phyloP scores from a whole-genome alignment of 768 basidiomycete species.

The Termitomyces sp. region DNA sequence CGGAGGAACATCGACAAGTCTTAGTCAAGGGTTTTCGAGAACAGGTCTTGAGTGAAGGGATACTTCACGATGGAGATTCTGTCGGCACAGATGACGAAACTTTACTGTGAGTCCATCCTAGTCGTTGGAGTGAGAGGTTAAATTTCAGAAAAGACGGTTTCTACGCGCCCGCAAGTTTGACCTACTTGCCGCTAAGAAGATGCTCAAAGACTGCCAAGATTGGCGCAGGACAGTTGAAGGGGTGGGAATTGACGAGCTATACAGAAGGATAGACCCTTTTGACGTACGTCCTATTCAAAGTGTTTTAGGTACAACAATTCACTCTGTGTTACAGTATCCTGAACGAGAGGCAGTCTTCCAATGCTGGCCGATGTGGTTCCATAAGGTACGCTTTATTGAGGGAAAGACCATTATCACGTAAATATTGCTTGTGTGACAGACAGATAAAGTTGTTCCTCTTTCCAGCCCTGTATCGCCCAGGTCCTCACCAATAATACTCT shows the following conservation, averaged over 20 bases:
- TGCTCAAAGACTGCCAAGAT: conserved; percentile 61
- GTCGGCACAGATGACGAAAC: conserved; percentile 58
- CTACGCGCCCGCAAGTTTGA: conserved; percentile 68
- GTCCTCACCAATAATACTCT: conserved; percentile 18
- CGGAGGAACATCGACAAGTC: conserved; percentile 24
- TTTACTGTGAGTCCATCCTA: conserved; percentile 39
- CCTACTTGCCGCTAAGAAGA: conserved; percentile 51
- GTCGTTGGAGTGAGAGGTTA: not conserved
- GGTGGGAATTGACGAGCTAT: conserved; percentile 61
- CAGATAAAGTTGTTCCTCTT: conserved; percentile 50
- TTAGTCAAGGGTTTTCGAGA: conserved; percentile 43
- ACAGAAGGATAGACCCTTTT: conserved; percentile 58
- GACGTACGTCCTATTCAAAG: conserved; percentile 41
- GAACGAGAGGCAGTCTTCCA: conserved; percentile 65
- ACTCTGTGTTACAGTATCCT: conserved; percentile 47
- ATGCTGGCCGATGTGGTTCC: conserved; percentile 77
- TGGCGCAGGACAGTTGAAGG: conserved; percentile 66
- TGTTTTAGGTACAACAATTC: not conserved
- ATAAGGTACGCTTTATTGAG: conserved; percentile 46
- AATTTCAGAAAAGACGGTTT: conserved; percentile 48
- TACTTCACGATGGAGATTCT: conserved; percentile 54
- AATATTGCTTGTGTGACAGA: conserved; percentile 29
- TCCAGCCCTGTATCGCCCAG: not conserved
- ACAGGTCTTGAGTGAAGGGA: conserved; percentile 44
- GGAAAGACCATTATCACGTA: too few relatives aligned